These are phyloP conservation scores for Eucalyptus erythrocorys DNA, from an alignment of 345 rosid species.

Conservation along the genomic window DNA sequence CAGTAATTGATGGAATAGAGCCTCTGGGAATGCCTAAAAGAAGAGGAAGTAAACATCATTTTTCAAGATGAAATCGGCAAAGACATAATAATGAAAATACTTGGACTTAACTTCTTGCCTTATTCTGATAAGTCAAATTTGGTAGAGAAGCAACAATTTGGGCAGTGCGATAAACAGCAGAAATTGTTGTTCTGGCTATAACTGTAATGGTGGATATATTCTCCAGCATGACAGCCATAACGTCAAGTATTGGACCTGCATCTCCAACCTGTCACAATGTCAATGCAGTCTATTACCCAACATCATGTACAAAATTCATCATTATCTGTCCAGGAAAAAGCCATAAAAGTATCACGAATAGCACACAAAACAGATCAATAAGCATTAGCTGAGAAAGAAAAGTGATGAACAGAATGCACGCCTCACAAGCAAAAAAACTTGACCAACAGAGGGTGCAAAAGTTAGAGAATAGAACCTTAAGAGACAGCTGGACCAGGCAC, in stretches of 20 bases:
- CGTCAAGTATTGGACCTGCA: slow-evolving; percentile 84
- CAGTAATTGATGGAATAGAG: slow-evolving; percentile 90
- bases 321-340: neutral
- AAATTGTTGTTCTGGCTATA: slow-evolving; percentile 65
- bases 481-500: slow-evolving; percentile 64
- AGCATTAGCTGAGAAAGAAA: neutral
- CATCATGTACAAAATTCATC: neutral
- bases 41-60: neutral
- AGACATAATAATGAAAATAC: neutral
- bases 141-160: slow-evolving; percentile 85
- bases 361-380: neutral
- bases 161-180: slow-evolving; percentile 85
- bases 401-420: neutral
- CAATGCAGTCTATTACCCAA: neutral
- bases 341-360: neutral
- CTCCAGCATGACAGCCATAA: slow-evolving; percentile 88
- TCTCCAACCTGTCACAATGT: slow-evolving; percentile 64
- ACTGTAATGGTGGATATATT: slow-evolving; percentile 67
- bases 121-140: slow-evolving; percentile 66
- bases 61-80: neutral
- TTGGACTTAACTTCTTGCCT: slow-evolving; percentile 29
- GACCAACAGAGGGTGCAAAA: neutral
- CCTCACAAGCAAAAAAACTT: neutral
- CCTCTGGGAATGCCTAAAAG: slow-evolving; percentile 81
- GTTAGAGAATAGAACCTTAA: slow-evolving; percentile 36